Base-by-base conservation (phyloP, 306 rosid genomes). In the Casuarina cunninghamiana region DNA sequence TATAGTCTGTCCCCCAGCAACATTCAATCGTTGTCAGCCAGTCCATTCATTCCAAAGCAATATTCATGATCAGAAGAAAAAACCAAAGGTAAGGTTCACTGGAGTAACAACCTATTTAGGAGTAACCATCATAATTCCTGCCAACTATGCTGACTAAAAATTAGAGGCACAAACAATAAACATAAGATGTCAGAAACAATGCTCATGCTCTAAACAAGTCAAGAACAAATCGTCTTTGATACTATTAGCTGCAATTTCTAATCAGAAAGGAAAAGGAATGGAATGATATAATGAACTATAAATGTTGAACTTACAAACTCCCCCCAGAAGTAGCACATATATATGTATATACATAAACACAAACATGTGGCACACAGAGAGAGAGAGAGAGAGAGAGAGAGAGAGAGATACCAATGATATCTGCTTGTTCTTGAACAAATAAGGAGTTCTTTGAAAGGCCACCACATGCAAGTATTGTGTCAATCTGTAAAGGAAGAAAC, bases 391-490 rank as follows among this genome's bases (percentile, higher is more conserved):
- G 53, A 77, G 32, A 65, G 75, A 71, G 71, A 58, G 83, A 78
- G 78, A 75, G 70, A 81, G 67, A 71, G 75, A 74, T 77, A 95
- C 98, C 98, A 26, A 77, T 88, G 80, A 92, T 92, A 80, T 95
- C 91, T 60, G 97, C 97, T 73, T 95, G 97, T 85, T 92, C 97
- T 81, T 95, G 98, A 86, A 95, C 87, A 87, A 83, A 95, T 81
- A 89, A 55, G 5, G 84, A 85, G 81, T 95, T 95, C 90, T 92
- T 95, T 75, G 91, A 83, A 73, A 95, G 93, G 86, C 98, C 97
- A 73, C 98, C 98, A 75, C 97, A 95, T 35, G 97, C 98, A 75
- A 95, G 96, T 71, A 92, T 67, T n/a, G 96, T 92, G 84, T 86
- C 83, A 70, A 95, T 95, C 98, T 95, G 95, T 76, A 79, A 54